Evolutionary conservation across 2,329 filamentous ascomycete genomes (phyloP).

Genomic region (Purpureocillium lavendulum): DNA sequence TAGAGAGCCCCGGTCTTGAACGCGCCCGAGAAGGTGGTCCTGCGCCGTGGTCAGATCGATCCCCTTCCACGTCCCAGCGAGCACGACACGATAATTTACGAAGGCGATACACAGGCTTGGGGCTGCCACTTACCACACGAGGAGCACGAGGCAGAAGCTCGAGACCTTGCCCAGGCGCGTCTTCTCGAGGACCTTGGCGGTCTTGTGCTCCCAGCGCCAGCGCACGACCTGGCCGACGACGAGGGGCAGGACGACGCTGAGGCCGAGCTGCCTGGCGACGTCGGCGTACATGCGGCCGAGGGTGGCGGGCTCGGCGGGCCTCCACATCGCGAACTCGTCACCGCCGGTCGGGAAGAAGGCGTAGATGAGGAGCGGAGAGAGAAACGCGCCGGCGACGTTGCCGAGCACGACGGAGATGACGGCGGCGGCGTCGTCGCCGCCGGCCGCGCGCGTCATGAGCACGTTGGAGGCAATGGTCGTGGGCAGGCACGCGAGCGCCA

Average conservation of each 20-base stretch:
- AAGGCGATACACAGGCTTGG: background rate
- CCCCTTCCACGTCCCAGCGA: no score
- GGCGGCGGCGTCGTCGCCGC: conserved; percentile 57
- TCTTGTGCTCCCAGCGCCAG: conserved; percentile 38
- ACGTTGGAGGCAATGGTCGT: conserved; percentile 68
- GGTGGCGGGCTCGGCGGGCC: conserved; percentile 41
- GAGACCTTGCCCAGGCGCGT: conserved; percentile 44
- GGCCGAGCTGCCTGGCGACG: conserved; percentile 60
- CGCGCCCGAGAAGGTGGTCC: conserved; percentile 59
- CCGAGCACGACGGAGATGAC: conserved; percentile 63
- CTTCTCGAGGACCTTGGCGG: conserved; percentile 42
- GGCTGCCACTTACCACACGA: conserved; percentile 34
- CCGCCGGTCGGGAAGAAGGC: conserved; percentile 44
- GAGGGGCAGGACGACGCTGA: conserved; percentile 59
- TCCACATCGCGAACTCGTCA: conserved; percentile 46
- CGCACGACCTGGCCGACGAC: conserved; percentile 53
- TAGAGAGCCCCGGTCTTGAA: conserved; percentile 57
- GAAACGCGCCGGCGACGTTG: conserved; percentile 60
- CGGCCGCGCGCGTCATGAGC: conserved; percentile 62
- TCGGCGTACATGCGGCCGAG: conserved; percentile 54
- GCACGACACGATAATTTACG: no score
- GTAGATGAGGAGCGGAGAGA: conserved; percentile 56
- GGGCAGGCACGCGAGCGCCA: conserved; percentile 59
- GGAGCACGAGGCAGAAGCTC: conserved; percentile 35
- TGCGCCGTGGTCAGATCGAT: no score